Evolutionary conservation across 2,329 filamentous ascomycete genomes (phyloP).

Genomic region (Bisporella sp.): DNA sequence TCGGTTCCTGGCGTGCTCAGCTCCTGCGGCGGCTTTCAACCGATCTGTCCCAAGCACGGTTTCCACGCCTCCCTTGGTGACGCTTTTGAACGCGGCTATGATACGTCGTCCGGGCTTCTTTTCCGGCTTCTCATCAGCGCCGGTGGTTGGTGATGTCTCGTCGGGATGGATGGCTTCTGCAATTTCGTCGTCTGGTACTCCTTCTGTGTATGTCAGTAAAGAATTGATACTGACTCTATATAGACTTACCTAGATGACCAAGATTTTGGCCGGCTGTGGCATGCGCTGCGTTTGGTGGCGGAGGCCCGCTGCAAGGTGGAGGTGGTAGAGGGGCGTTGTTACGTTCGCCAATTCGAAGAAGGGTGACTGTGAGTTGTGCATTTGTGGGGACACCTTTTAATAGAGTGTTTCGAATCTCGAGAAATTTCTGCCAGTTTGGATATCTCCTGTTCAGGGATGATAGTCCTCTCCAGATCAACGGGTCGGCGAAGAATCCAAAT

Average conservation of each 20-base stretch:
- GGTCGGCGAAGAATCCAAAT: conserved; percentile 74
- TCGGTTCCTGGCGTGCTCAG: conserved; percentile 58
- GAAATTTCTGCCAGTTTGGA: conserved; percentile 68
- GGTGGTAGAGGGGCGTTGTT: conserved; percentile 73
- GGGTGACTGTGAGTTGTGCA: conserved; percentile 72
- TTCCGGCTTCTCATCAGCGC: conserved; percentile 15
- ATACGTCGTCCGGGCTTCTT: conserved; percentile 21
- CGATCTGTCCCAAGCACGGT: conserved; percentile 66
- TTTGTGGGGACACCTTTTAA: conserved; percentile 82
- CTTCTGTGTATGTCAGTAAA: conserved; percentile 17
- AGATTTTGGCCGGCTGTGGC: conserved; percentile 45
- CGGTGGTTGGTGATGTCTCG: conserved; percentile 23
- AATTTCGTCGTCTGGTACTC: conserved; percentile 22
- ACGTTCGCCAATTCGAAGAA: conserved; percentile 73
- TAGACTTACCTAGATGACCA: conserved; percentile 39
- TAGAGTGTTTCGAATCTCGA: conserved; percentile 68
- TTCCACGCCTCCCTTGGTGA: conserved; percentile 58
- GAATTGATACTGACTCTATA: background rate
- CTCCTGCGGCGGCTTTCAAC: conserved; percentile 52
- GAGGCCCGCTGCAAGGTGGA: conserved; percentile 39
- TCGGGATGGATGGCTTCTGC: conserved; percentile 33
- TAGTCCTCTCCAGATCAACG: conserved; percentile 56
- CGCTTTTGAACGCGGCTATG: conserved; percentile 58
- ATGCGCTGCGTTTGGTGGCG: conserved; percentile 32
- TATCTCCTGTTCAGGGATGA: conserved; percentile 52